Percentiles rank a stretch among this genome's conserved stretches.
Conservation (phyloP, 2,329 filamentous ascomycete genomes). For the Arthrobotrys conoides region DNA sequence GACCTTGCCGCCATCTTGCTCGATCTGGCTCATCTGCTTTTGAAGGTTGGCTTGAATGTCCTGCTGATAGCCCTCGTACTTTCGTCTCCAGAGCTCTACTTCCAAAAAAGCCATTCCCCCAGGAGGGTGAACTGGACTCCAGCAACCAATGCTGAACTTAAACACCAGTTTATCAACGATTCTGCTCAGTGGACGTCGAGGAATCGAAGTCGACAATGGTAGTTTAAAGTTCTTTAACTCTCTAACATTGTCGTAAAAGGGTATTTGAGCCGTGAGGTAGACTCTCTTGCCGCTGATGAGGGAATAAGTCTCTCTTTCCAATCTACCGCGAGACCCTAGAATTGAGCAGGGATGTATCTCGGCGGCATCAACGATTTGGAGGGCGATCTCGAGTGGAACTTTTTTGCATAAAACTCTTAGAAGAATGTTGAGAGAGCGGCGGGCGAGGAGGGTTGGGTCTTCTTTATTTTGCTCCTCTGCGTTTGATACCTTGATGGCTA, state of each 20-base stretch:
- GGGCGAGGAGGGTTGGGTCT: not conserved
- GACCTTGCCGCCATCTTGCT: no score
- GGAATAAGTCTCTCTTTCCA: not conserved
- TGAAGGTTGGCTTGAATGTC: no score
- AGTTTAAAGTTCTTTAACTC: not conserved
- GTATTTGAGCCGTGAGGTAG: slow-evolving; percentile 38
- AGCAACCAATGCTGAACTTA: no score
- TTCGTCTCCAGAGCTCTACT: no score
- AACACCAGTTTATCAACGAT: no score
- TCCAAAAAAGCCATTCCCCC: no score
- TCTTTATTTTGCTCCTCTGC: not conserved
- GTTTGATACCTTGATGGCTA: no score
- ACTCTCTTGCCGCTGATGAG: slow-evolving; percentile 15
- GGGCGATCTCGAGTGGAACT: slow-evolving; percentile 29
- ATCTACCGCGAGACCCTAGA: not conserved
- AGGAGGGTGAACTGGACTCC: no score
- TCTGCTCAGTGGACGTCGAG: no score
- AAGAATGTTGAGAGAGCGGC: not conserved
- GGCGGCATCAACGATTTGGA: slow-evolving; percentile 20
- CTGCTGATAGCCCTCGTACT: no score
- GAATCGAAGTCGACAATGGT: no score
- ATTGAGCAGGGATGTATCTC: slow-evolving; percentile 12
- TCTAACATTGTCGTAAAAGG: slow-evolving; percentile 14
- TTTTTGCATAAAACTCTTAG: slow-evolving; percentile 5
- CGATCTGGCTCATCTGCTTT: no score